These are phyloP conservation scores for Ceratocystis diversiconidia DNA, from an alignment of 2,329 filamentous ascomycete genomes.

Conservation along the genomic window DNA sequence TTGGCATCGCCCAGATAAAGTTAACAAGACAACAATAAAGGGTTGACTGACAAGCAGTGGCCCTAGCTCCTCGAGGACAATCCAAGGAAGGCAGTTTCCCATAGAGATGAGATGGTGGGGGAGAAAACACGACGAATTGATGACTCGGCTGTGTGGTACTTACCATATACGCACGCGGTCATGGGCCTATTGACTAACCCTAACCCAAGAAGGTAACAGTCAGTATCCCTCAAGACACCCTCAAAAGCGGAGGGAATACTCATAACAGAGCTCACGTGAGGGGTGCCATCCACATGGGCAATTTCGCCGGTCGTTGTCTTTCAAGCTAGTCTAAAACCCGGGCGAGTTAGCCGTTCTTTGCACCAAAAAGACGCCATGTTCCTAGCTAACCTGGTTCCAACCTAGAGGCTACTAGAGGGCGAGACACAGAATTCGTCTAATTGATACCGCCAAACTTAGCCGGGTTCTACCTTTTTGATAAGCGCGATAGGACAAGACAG, in stretches of 20 bases:
- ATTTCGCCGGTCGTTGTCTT: not conserved
- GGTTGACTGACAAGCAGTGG: not conserved
- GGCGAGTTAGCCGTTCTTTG: conserved; percentile 1
- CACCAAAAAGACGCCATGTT: not conserved
- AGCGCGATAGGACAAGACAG: not conserved
- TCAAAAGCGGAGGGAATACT: not conserved
- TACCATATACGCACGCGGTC: no score
- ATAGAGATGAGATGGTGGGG: not conserved
- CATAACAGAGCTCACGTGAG: not conserved
- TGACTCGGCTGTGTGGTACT: no score
- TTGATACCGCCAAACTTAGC: conserved; percentile 1
- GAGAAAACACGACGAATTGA: not conserved
- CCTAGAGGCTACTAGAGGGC: not conserved
- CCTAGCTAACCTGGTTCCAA: not conserved
- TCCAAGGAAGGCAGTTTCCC: not conserved
- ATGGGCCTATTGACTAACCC: not conserved
- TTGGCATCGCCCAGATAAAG: not conserved
- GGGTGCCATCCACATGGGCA: not conserved
- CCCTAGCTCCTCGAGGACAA: not conserved
- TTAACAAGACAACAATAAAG: not conserved
- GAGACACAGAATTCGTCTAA: not conserved
- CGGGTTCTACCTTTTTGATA: conserved; percentile 1
- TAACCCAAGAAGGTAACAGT: not conserved
- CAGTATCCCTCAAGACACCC: not conserved
- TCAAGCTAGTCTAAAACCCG: not conserved